Conservation (phyloP, 345 rosid genomes). For the Durio zibethinus region DNA sequence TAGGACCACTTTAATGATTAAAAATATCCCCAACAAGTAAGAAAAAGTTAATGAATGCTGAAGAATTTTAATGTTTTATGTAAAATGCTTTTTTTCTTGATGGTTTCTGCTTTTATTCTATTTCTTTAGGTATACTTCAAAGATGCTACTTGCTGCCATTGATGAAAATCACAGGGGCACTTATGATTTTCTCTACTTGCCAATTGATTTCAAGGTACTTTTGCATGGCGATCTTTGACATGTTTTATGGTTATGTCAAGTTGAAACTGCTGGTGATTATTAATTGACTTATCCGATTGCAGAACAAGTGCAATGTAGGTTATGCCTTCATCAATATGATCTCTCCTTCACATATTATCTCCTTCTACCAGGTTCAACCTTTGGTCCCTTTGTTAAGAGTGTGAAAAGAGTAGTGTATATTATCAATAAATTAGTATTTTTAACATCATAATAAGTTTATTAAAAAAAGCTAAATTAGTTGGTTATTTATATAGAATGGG, state of each 20-base stretch:
- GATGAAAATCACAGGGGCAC: conserved; percentile 82
- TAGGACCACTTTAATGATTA: conserved; percentile 89
- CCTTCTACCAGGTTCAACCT: conserved; percentile 74
- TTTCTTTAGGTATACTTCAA: conserved; percentile 78
- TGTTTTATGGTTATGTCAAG: conserved; percentile 6
- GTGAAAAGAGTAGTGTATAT: background rate
- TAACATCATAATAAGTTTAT: background rate
- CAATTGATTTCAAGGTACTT: conserved; percentile 85
- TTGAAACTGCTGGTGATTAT: conserved; percentile 15
- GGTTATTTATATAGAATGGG: background rate
- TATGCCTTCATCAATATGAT: conserved; percentile 92
- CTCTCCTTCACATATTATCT: conserved; percentile 77
- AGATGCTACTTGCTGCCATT: conserved; percentile 89
- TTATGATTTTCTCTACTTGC: conserved; percentile 91
- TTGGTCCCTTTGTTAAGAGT: conserved; percentile 6
- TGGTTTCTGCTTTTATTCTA: conserved; percentile 15
- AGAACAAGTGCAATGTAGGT: conserved; percentile 99
- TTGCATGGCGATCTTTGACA: background rate
- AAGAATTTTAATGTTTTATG: background rate
- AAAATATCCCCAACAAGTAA: conserved; percentile 96
- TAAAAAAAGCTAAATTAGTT: background rate
- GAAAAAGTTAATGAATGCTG: conserved; percentile 14
- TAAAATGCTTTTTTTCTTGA: conserved; percentile 8
- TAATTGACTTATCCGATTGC: conserved; percentile 31
- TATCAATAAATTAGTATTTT: background rate